Base-by-base conservation (phyloP, 495 filamentous ascomycete species). In the Aspergillus indologenus region DNA sequence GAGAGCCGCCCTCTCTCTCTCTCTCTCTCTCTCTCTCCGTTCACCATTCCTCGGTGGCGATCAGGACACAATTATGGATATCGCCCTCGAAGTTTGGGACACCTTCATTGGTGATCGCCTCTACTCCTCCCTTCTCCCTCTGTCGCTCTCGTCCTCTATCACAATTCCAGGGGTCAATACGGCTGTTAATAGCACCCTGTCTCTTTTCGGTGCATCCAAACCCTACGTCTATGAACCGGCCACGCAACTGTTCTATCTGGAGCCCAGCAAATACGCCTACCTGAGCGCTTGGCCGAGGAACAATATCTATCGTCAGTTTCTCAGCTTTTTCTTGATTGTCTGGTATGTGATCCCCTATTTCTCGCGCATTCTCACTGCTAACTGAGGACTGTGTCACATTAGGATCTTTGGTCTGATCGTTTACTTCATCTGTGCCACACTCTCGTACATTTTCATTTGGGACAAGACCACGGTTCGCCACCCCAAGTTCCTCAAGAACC, bases 401-500 rank as follows among this genome's bases (percentile, higher is more conserved):
- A 96, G 92, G 87, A 68, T 96, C 64, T 95, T 94, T 65, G 91
- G 93, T 57, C 71, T 91, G 24, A 61, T 90, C 45, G 74, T 92
- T 61, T 98, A 98, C 80, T 96, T 92, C 72, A 59, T 90, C 60
- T 91, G 87, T 68, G 87, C 93, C 19, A 81, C 87, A 43, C 78
- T 96, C 24, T 96, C 91, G 29, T 98, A 96, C 78, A 57, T 87
- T 65, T 93, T 96, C 81, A 78, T 98, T 75, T 98, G 96, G 81
- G 92, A 98, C 75, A 91, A 98, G 70, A 81, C 84, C 19, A 93
- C 89, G 62, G 85, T 91, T 77, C 79, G 89, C 12, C 94, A 98
- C 70, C 93, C 93, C 42, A 96, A 95, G 72, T 98, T 91, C 73
- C 89, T 97, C 68, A 92, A 92, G 74, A 90, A 96, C 76, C 93